Conservation (phyloP, 2,329 filamentous ascomycete species). For the Trichophaea hybrida region DNA sequence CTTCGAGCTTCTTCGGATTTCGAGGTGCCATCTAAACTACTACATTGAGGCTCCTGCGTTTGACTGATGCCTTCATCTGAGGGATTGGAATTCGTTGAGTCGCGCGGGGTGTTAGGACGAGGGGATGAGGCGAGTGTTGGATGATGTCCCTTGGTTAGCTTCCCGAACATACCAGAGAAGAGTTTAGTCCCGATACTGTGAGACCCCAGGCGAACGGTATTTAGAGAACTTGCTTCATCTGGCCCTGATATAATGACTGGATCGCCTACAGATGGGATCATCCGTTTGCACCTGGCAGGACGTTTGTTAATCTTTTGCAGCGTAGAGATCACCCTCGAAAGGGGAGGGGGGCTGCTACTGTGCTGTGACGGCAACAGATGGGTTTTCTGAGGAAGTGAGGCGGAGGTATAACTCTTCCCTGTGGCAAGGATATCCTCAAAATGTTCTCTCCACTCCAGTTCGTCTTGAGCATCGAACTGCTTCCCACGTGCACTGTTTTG, state of each 20-base stretch:
- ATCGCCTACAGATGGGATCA: neutral
- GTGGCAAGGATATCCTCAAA: neutral
- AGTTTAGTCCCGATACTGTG: neutral
- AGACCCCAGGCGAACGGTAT: no score
- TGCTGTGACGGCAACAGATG: neutral
- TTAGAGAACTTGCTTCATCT: no score
- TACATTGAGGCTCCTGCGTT: neutral
- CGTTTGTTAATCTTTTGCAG: neutral
- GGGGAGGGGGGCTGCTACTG: neutral
- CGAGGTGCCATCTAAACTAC: neutral
- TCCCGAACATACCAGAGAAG: neutral
- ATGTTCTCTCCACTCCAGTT: conserved; percentile 1
- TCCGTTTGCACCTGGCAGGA: neutral
- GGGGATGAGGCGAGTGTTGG: neutral
- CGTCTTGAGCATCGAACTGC: neutral
- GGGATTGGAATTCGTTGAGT: neutral
- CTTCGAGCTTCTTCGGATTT: neutral
- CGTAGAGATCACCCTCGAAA: neutral
- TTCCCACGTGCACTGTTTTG: neutral
- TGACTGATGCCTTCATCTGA: neutral
- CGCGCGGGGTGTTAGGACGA: neutral
- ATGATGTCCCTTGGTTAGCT: neutral
- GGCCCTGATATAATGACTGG: no score
- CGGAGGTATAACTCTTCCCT: neutral
- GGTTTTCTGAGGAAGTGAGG: neutral